phyloP scores from a whole-genome alignment of 768 basidiomycete species.

The Podaxis sp. region DNA sequence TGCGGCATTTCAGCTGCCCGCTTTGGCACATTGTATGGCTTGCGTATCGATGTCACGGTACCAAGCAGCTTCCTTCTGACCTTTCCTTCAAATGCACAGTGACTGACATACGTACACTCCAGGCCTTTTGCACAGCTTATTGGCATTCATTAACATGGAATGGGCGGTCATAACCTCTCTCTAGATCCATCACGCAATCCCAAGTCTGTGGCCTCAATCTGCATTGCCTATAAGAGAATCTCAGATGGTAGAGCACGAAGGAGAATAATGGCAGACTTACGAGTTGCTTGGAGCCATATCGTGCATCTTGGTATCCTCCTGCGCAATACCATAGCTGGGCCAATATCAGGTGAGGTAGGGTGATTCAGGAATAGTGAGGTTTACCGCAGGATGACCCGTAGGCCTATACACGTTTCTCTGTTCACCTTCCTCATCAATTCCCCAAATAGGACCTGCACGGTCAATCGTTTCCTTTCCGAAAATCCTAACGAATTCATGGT shows the following conservation, averaged over 20 bases:
- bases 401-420: conserved; percentile 34
- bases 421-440: conserved; percentile 42
- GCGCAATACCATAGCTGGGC: conserved; percentile 38
- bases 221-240: background rate
- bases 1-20: too few species aligned
- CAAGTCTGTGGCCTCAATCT: conserved; percentile 1
- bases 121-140: too few species aligned
- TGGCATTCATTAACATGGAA: too few species aligned
- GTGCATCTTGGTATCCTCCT: conserved; percentile 32
- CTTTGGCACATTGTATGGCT: too few species aligned
- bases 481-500: conserved; percentile 25
- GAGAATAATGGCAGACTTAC: conserved; percentile 20
- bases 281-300: conserved; percentile 36
- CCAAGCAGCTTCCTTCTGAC: too few species aligned
- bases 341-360: background rate
- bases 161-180: too few species aligned
- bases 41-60: too few species aligned
- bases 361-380: conserved; percentile 4
- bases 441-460: conserved; percentile 32
- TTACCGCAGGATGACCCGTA: conserved; percentile 40
- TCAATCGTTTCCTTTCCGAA: conserved; percentile 36
- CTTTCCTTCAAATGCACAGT: too few species aligned
- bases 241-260: background rate
- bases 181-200: background rate
- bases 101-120: too few species aligned